These are phyloP conservation scores for Microthlaspi erraticum DNA, from an alignment of 345 rosid genomes.

Conservation along the genomic window DNA sequence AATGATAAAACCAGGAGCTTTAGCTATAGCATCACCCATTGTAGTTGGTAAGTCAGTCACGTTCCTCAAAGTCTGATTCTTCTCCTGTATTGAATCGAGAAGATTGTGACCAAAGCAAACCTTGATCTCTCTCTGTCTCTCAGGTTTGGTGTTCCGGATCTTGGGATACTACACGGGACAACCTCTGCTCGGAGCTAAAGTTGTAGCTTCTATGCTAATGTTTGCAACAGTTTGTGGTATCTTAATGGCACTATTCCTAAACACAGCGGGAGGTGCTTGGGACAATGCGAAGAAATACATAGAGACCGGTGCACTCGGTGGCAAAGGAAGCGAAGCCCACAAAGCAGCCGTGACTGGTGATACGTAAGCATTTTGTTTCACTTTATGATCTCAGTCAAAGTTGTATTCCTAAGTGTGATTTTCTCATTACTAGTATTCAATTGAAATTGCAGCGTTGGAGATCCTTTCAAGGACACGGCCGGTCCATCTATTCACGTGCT, in stretches of 20 bases:
- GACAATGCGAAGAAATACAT: conserved; percentile 97
- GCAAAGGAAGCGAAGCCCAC: conserved; percentile 96
- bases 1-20: conserved; percentile 98
- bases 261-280: conserved; percentile 99
- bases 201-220: conserved; percentile 92
- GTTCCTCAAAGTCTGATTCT: neutral
- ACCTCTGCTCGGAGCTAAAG: conserved; percentile 95
- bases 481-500: conserved; percentile 97
- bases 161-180: conserved; percentile 91
- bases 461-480: conserved; percentile 97
- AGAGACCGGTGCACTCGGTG: conserved; percentile 97
- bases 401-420: neutral
- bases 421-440: conserved; percentile 15
- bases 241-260: conserved; percentile 98
- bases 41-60: conserved; percentile 65
- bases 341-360: conserved; percentile 99
- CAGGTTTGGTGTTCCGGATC: conserved; percentile 83
- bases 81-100: neutral
- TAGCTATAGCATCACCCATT: conserved; percentile 91
- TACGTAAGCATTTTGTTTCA: conserved; percentile 64
- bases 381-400: neutral
- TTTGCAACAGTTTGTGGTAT: conserved; percentile 97
- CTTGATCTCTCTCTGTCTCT: too few relatives aligned
- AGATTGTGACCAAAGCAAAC: conserved; percentile 25
- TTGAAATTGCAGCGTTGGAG: conserved; percentile 81